phyloP scores from a whole-genome alignment of 78 protist species.

The Emiliania huxleyi region DNA sequence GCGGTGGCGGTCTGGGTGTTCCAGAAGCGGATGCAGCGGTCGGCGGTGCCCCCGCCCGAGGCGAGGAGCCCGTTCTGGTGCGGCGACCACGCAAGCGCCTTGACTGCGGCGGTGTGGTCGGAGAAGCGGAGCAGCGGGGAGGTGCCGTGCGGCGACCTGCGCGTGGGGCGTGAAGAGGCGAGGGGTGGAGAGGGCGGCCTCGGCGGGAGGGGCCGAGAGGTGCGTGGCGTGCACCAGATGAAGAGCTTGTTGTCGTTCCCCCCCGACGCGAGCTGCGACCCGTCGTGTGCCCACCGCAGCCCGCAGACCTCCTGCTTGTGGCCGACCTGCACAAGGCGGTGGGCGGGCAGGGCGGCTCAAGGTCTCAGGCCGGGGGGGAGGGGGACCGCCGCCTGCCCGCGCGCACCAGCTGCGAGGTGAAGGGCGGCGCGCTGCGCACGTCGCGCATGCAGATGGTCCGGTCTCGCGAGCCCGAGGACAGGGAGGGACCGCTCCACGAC shows the following conservation, averaged over 20 bases:
- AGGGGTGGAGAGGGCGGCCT: too few relatives aligned
- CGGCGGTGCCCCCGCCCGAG: constrained; percentile 65
- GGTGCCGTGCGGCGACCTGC: neutral
- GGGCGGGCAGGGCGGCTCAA: too few relatives aligned
- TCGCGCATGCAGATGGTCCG: neutral
- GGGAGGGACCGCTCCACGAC: constrained; percentile 47
- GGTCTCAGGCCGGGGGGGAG: too few relatives aligned
- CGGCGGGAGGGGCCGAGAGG: too few relatives aligned
- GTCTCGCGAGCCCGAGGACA: constrained; percentile 48
- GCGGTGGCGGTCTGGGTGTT: constrained; percentile 37
- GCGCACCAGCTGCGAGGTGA: neutral
- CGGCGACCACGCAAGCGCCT: constrained; percentile 61
- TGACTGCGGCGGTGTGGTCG: constrained; percentile 57
- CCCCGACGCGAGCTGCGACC: constrained; percentile 45
- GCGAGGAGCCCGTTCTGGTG: constrained; percentile 46
- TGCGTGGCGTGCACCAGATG: too few relatives aligned
- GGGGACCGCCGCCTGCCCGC: too few relatives aligned
- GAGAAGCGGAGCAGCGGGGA: neutral
- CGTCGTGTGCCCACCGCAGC: constrained; percentile 49
- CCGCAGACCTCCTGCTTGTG: constrained; percentile 68
- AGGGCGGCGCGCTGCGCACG: neutral
- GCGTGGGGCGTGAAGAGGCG: too few relatives aligned
- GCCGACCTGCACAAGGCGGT: too few relatives aligned
- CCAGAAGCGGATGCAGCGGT: constrained; percentile 58
- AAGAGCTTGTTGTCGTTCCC: constrained; percentile 52